Evolutionary conservation across 2,329 filamentous ascomycete genomes (phyloP).

Genomic region (Aspergillus quadricinctus): DNA sequence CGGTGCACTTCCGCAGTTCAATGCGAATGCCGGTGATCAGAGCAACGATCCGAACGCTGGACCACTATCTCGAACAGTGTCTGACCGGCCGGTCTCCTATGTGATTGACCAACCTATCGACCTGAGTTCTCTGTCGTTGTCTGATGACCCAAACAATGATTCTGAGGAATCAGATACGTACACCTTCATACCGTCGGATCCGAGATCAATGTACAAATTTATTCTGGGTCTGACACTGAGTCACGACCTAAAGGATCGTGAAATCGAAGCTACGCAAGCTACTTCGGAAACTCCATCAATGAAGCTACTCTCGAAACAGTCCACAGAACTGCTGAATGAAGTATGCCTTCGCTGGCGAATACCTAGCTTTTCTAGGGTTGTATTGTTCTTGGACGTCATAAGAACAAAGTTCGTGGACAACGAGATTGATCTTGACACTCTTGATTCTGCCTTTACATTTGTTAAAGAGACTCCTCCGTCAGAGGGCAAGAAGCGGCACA

Average conservation of each 20-base stretch:
- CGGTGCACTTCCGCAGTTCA: conserved; percentile 55
- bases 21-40: conserved; percentile 37
- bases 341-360: conserved; percentile 85
- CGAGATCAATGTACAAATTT: conserved; percentile 76
- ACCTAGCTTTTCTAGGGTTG: conserved; percentile 72
- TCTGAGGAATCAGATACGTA: conserved; percentile 57
- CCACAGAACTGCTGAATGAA: conserved; percentile 77
- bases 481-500: conserved; percentile 55
- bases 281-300: conserved; percentile 46
- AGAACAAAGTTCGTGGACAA: conserved; percentile 80
- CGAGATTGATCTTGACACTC: conserved; percentile 72
- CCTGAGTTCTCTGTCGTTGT: conserved; percentile 58
- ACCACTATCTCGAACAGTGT: conserved; percentile 45
- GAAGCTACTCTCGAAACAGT: conserved; percentile 66
- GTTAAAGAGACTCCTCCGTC: conserved; percentile 68
- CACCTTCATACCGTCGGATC: conserved; percentile 83
- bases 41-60: conserved; percentile 40
- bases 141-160: conserved; percentile 40
- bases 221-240: conserved; percentile 72
- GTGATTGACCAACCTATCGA: conserved; percentile 63
- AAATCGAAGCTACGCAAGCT: conserved; percentile 47
- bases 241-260: conserved; percentile 55
- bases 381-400: conserved; percentile 79
- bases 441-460: conserved; percentile 79
- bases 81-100: conserved; percentile 49